Evolutionary conservation across 345 rosid species (phyloP).

Genomic region (Ailanthus altissimus): DNA sequence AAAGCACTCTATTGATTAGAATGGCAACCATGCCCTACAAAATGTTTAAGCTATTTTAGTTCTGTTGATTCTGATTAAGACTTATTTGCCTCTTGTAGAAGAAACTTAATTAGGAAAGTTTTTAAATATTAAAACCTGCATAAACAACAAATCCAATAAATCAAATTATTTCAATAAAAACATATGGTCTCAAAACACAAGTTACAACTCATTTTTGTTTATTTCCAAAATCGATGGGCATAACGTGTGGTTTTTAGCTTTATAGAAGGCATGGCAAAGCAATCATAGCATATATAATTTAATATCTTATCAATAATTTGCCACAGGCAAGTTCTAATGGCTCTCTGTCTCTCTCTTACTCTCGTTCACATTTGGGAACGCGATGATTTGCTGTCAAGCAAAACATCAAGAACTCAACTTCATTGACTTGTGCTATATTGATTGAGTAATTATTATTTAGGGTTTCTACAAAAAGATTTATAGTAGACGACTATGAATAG

Average conservation of each 20-base stretch:
- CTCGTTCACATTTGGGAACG: conserved; percentile 12
- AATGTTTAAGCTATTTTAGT: neutral
- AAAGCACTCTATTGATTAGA: neutral
- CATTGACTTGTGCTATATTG: conserved; percentile 22
- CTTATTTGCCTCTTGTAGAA: neutral
- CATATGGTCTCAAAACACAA: neutral
- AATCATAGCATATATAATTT: neutral
- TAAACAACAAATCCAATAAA: neutral
- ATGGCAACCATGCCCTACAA: neutral
- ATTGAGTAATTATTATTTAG: conserved; percentile 17
- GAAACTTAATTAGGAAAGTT: neutral
- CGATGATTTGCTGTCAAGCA: conserved; percentile 16
- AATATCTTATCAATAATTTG: neutral
- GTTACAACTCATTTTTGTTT: neutral
- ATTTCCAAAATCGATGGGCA: neutral
- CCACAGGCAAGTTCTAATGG: neutral
- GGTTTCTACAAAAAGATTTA: neutral
- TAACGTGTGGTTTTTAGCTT: neutral
- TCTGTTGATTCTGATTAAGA: neutral
- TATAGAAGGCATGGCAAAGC: neutral
- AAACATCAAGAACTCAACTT: conserved; percentile 22
- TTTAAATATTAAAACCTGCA: too few species aligned
- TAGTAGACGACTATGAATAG: conserved; percentile 7
- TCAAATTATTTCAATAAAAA: neutral
- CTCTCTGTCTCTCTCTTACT: neutral